Evolutionary conservation across 2,329 filamentous ascomycete species (phyloP), one percentile per base, ranked within the genome.

Genomic region (Ophiocordyceps camponoti-saundersi): DNA sequence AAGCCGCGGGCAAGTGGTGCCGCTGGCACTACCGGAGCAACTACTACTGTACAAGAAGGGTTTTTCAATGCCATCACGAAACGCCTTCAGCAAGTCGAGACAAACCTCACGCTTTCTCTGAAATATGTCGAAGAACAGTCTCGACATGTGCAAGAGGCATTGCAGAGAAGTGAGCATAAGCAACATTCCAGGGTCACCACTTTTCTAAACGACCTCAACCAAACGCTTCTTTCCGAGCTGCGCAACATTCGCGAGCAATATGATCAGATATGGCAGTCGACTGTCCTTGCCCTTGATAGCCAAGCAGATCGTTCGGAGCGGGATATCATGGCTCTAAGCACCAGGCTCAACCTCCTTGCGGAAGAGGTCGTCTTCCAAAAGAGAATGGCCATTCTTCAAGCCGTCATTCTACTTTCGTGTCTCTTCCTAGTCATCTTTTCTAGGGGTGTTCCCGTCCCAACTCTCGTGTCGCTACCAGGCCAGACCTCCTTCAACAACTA

Each of bases 51-150:
- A 1, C 92, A 98, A 62, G 92, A 98, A 60, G 92, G 85, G 2
- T 96, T 98, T 64, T 98, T 95, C 73, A 96, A 96, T 61, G 86
- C 88, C 4, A 82, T 96, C 10, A 87, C 89, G 52, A 96, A 96
- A 63, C 85, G 92, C 1, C 73, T 98, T 5, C 85, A 90, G 53
- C 80, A 89, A 55, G 79, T 96, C 8, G 92, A 98, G 62, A 78
- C 85, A 16, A 98, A 96, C 60, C 87, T 89, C 12, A 94, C 90
- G 0, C 71, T 96, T 12, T 95, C 89, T 0, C 70, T 96, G 10
- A 85, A 95, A 57, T 98, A 98, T 58, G 94, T 98, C 49, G 90
- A 96, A 65, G 88, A 95, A 49, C 92, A 96, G 61, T 95, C 90
- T 4, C 82, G 80, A 44, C 87, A 94, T 51, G 71, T 96, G 39